Evolutionary conservation across 2,329 filamentous ascomycete genomes (phyloP), one percentile per base, ranked within the genome.

Genomic region (Akanthomyces lecanii): DNA sequence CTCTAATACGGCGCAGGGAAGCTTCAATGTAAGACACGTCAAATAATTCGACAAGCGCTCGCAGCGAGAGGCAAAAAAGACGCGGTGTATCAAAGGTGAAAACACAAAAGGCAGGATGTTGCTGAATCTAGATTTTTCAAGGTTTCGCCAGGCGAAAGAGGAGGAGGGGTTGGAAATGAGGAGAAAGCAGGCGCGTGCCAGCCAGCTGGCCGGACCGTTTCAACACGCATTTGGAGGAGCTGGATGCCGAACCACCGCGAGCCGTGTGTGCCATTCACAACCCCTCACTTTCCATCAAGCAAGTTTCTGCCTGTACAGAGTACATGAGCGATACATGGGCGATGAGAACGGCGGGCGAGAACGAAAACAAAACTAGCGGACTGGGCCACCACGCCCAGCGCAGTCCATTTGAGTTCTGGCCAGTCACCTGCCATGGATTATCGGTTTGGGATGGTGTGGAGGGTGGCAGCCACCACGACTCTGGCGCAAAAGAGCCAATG

Each of bases 141-240:
- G 21, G 23, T 38, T 23, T 44, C 57, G n/a, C 47, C 5, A 48
- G 7, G 14, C 18, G 2, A 30, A n/a, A 18, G 30, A 36, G 11
- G 57, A 61, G n/a, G 59, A 55, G 59, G 50, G 51, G 50, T 47
- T 11, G n/a, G 16, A 38, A 23, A 21, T 61, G 59, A 61, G 59
- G 59, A 61, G 59, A 61, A 58, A 48, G 59, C 42, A 61, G 59
- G 59, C 48, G 58, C 58, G 47, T 59, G 56, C 33, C 56, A 50
- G 52, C 36, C 23, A 23, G 38, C 51, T 25, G 21, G 25, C 30
- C 21, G 50, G 21, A 21, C 45, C 56, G 14, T 36, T 51, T 59
- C 36, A 51, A 51, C 42, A 40, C 7, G 38, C 38, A 61, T 61
- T 51, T 61, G 58, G 58, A 61, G 58, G 58, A 60, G 57, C 48